Conservation (phyloP, 805 yeast species). For the Nakazawaea holstii region DNA sequence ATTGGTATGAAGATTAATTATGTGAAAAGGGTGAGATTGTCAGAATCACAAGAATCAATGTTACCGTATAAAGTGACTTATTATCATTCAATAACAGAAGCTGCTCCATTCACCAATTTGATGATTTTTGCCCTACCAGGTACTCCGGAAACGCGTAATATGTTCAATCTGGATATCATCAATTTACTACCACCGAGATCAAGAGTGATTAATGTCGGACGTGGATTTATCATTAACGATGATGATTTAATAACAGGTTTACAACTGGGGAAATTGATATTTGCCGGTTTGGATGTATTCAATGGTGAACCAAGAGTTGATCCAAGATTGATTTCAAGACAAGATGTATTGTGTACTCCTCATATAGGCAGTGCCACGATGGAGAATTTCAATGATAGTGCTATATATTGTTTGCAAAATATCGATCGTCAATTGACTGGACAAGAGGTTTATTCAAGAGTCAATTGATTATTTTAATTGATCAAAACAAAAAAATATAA, state of each 20-base stretch:
- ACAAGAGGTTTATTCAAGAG: not conserved
- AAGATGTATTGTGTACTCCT: slow-evolving; percentile 62
- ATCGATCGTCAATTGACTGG: slow-evolving; percentile 28
- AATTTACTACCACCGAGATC: slow-evolving; percentile 45
- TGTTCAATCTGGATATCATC: slow-evolving; percentile 46
- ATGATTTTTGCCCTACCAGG: slow-evolving; percentile 67
- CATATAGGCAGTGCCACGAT: slow-evolving; percentile 67
- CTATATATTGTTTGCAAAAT: slow-evolving; percentile 48
- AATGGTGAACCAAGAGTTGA: slow-evolving; percentile 47
- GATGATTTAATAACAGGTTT: slow-evolving; percentile 58
- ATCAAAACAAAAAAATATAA: not conserved
- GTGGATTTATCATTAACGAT: slow-evolving; percentile 68
- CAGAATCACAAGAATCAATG: slow-evolving; percentile 26
- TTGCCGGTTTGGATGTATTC: slow-evolving; percentile 73
- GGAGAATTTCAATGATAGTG: slow-evolving; percentile 48
- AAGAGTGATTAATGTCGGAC: slow-evolving; percentile 67
- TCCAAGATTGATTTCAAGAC: not conserved
- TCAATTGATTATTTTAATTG: not conserved
- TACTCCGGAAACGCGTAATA: slow-evolving; percentile 47
- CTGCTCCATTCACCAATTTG: slow-evolving; percentile 40
- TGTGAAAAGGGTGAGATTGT: slow-evolving; percentile 46
- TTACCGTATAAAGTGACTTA: slow-evolving; percentile 43
- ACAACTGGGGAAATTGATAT: slow-evolving; percentile 50
- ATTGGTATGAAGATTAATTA: slow-evolving; percentile 65
- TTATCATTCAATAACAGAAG: slow-evolving; percentile 38